phyloP scores from a whole-genome alignment of 2,329 filamentous ascomycete species.

The Byssothecium circinans region DNA sequence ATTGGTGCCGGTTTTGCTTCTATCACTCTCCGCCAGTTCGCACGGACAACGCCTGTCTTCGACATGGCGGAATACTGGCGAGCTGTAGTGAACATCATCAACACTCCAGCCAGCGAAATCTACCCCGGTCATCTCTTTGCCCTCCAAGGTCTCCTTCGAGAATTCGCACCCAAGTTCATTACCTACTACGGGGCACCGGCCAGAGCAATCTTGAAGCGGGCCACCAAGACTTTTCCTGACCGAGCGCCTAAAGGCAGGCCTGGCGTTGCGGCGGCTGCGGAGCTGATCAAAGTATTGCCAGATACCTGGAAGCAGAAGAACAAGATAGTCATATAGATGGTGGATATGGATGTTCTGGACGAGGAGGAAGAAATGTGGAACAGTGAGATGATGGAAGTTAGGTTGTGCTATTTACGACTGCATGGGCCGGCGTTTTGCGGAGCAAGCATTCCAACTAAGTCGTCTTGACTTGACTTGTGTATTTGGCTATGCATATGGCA shows the following conservation, averaged over 20 bases:
- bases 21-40: slow-evolving; percentile 71
- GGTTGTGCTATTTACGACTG: slow-evolving; percentile 1
- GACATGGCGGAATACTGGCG: slow-evolving; percentile 82
- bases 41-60: slow-evolving; percentile 68
- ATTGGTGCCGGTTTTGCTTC: slow-evolving; percentile 83
- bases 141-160: slow-evolving; percentile 58
- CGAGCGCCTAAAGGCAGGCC: slow-evolving; percentile 28
- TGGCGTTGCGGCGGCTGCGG: slow-evolving; percentile 25
- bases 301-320: slow-evolving; percentile 35
- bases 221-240: slow-evolving; percentile 72
- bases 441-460: too few relatives aligned
- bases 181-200: slow-evolving; percentile 78
- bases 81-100: slow-evolving; percentile 73
- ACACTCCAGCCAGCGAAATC: slow-evolving; percentile 62
- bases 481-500: too few relatives aligned
- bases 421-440: slow-evolving; percentile 1
- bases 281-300: slow-evolving; percentile 31
- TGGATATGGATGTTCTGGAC: background rate
- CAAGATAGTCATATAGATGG: slow-evolving; percentile 13
- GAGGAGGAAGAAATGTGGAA: background rate
- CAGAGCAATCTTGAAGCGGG: slow-evolving; percentile 68
- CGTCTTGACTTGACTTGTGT: too few relatives aligned
- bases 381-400: background rate
- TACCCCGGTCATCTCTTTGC: slow-evolving; percentile 52
- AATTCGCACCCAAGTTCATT: slow-evolving; percentile 74